Evolutionary conservation across 2,329 filamentous ascomycete genomes (phyloP), one percentile per base, ranked within the genome.

Genomic region (Fusarium udum): DNA sequence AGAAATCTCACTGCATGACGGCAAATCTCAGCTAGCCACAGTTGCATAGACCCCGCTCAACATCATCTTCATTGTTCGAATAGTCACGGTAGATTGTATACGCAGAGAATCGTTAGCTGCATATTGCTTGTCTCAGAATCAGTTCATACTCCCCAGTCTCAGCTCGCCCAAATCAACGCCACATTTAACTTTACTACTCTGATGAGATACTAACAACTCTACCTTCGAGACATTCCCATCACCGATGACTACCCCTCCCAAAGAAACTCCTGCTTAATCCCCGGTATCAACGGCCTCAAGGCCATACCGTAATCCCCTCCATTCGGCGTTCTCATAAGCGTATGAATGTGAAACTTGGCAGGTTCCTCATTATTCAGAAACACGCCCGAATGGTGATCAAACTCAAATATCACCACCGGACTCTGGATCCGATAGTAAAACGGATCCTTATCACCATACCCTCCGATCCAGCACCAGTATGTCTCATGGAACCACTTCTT

Each of bases 351-450:
- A 75, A 93, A 95, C 80, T 92, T 93, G 37, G 90, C 90, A 0
- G 93, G 93, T 80, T 93, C 88, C 56, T 85, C 85, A 78, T 95
- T 95, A 3, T 87, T 90, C 77, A 95, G 80, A 75, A 95, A 95
- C 0, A 95, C 93, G 1, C 93, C 92, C 0, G 90, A 93, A 80
- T 95, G 93, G 78, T 94, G 92, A 76, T 95, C 93, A 76, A 95
- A 93, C 84, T 95, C 93, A 58, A 92, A 84, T 4, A 95, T 83
- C 1, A 94, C 84, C 0, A 95, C 92, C 0, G 92, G 92, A 72
- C 89, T 94, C 81, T 95, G 93, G 7, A 95, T 87, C 1, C 93
- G 87, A 77, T 91, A 95, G 80, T 95, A 95, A 77, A 93, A 95
- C 0, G 93, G 85, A 79, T 95, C 92, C 0, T 88, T 82, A 58